phyloP scores from a whole-genome alignment of 345 rosid species.

The Lumnitzera racemosa region DNA sequence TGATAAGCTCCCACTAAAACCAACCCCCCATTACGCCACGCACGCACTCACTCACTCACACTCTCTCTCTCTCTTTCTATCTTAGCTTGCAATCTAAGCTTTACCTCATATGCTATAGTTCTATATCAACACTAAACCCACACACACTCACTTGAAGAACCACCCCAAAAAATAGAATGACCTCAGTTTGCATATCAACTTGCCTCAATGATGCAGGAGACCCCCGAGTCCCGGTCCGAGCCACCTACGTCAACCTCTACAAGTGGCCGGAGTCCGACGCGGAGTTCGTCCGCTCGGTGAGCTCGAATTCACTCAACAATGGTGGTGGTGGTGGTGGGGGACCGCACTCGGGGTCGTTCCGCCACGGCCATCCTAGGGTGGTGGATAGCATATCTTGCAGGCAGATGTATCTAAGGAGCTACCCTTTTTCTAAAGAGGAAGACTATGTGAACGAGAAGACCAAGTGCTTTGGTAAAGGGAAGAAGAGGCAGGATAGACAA shows the following conservation, averaged over 20 bases:
- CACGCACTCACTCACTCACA: not conserved
- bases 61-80: constrained; percentile 4
- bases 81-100: constrained; percentile 66
- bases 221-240: constrained; percentile 52
- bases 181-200: constrained; percentile 66
- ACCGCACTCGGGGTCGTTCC: constrained; percentile 7
- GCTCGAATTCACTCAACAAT: constrained; percentile 11
- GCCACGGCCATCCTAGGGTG: constrained; percentile 28
- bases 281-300: constrained; percentile 47
- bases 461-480: constrained; percentile 36
- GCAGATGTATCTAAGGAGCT: constrained; percentile 81
- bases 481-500: constrained; percentile 18
- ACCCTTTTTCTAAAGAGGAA: constrained; percentile 60
- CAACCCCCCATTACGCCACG: not conserved
- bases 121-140: constrained; percentile 6
- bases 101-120: not conserved
- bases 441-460: constrained; percentile 26
- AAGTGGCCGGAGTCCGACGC: constrained; percentile 80
- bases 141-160: not conserved
- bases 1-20: constrained; percentile 7
- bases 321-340: constrained; percentile 8
- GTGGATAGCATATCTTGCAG: constrained; percentile 82
- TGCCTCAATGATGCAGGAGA: constrained; percentile 67
- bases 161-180: constrained; percentile 23
- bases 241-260: constrained; percentile 58